Conservation (phyloP, 495 filamentous ascomycete species). For the Hyaloscypha hepaticicola region DNA sequence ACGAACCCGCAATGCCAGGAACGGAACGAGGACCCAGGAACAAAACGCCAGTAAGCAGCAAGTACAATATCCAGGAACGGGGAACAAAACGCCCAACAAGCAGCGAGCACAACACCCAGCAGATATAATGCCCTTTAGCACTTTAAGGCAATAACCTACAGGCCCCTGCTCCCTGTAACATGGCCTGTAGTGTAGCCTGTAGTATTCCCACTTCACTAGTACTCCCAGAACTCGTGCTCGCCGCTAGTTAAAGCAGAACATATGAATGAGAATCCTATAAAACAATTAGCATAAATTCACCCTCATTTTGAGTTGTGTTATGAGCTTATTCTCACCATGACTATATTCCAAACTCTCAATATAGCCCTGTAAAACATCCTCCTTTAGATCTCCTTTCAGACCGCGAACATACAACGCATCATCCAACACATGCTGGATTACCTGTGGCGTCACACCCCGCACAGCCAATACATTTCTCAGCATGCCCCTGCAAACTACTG, state of each 20-base stretch:
- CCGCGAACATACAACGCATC: constrained; percentile 6
- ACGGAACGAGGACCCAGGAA: too few species aligned
- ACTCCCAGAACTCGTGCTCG: too few species aligned
- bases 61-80: too few species aligned
- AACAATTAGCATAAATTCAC: neutral
- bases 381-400: constrained; percentile 9
- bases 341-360: constrained; percentile 22
- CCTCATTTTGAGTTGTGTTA: neutral
- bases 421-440: constrained; percentile 12
- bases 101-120: too few species aligned
- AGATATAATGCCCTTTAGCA: too few species aligned
- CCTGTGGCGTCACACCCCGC: neutral
- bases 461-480: constrained; percentile 4
- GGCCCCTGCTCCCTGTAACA: too few species aligned
- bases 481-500: constrained; percentile 40
- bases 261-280: constrained; percentile 2
- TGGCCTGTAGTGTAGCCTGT: too few species aligned
- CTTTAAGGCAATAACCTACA: too few species aligned
- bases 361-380: constrained; percentile 15
- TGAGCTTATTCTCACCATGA: constrained; percentile 14
- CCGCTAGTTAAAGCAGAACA: neutral
- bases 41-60: too few species aligned
- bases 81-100: too few species aligned
- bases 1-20: too few species aligned
- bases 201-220: too few species aligned